Base-by-base conservation (phyloP, 257 asterid species). In the Gentiana macrophylla region DNA sequence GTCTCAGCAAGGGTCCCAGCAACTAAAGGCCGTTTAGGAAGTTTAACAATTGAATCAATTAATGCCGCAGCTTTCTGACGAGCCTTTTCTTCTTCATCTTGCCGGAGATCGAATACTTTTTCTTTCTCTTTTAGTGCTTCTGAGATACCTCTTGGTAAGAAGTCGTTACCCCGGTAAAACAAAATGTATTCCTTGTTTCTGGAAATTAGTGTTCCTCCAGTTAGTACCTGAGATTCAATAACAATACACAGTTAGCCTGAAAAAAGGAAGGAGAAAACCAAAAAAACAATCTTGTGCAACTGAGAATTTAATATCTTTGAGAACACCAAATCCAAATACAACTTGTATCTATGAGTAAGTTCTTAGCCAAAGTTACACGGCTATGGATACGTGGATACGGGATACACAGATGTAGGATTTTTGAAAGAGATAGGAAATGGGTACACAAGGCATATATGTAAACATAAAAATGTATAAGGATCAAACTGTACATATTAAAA, bases 1-100 rank as follows among this genome's bases (percentile, higher is more conserved):
- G 96, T 86, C 78, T 87, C 95, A n/a, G 89, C 71, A 65, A 91
- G 92, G 52, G 98, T 91, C 47, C 98, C 98, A 32, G 98, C 98
- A 79, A 91, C 80, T 65, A 87, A 75, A 46, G 76, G 86, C 59
- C 69, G 69, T 66, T 70, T 71, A 58, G 77, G 49, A 61, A 65
- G 53, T 63, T 59, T 64, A 50, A 63, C 9, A 62, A 73, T 74
- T 59, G 70, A 59, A 45, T 71, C 74, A 62, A 78, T 67, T 33
- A 68, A 52, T 24, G 76, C 60, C 36, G 76, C 61, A 32, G 94
- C 94, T 68, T 71, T 70, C 48, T 74, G 52, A 48, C 96, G 94
- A 63, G 95, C 95, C 62, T 63, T 73, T 68, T 84, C 98, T 78
- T 87, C 98, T 60, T 79, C 86, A 44, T 84, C 94, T 70, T 82